Percentiles rank a stretch among this genome's conserved stretches.
These are phyloP conservation scores for Cryptococcus sp. DNA, from an alignment of 1,284 basidiomycete genomes.

Conservation along the genomic window DNA sequence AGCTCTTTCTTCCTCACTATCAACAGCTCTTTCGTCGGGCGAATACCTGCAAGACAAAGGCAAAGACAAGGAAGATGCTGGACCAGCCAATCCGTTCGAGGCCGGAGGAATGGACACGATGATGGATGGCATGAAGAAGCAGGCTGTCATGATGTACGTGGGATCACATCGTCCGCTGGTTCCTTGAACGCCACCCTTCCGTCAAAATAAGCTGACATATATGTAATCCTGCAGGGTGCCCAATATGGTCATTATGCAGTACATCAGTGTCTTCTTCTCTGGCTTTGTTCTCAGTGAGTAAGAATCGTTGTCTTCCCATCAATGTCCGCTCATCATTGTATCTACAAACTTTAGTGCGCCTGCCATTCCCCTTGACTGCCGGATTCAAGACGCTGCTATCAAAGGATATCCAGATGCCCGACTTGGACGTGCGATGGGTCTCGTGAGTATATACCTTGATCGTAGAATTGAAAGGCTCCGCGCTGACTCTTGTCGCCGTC, in stretches of 20 bases:
- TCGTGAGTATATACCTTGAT: slow-evolving; percentile 56
- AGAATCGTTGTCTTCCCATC: not conserved
- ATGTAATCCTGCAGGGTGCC: slow-evolving; percentile 61
- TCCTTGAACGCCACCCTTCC: not conserved
- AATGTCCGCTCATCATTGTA: not conserved
- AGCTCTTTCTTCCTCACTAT: slow-evolving; percentile 71
- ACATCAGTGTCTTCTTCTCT: slow-evolving; percentile 99
- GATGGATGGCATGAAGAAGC: slow-evolving; percentile 99
- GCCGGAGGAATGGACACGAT: slow-evolving; percentile 93
- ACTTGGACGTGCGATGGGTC: slow-evolving; percentile 99
- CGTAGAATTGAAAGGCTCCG: not conserved
- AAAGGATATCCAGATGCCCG: slow-evolving; percentile 89
- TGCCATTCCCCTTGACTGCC: slow-evolving; percentile 94
- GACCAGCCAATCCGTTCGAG: slow-evolving; percentile 70
- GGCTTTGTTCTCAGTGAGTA: slow-evolving; percentile 93
- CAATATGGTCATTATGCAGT: slow-evolving; percentile 99
- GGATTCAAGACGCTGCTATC: slow-evolving; percentile 99
- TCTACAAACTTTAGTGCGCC: slow-evolving; percentile 66
- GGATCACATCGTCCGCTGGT: not conserved
- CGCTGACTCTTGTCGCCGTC: not conserved
- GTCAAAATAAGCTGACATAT: too few species aligned
- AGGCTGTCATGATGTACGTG: slow-evolving; percentile 79
- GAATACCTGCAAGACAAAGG: slow-evolving; percentile 70
- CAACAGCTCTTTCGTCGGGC: slow-evolving; percentile 70
- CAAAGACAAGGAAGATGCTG: slow-evolving; percentile 57